Percentiles rank a stretch among this genome's conserved stretches.
phyloP scores from a whole-genome alignment of 768 basidiomycete genomes.

The Trichaptum fuscoviolaceum region DNA sequence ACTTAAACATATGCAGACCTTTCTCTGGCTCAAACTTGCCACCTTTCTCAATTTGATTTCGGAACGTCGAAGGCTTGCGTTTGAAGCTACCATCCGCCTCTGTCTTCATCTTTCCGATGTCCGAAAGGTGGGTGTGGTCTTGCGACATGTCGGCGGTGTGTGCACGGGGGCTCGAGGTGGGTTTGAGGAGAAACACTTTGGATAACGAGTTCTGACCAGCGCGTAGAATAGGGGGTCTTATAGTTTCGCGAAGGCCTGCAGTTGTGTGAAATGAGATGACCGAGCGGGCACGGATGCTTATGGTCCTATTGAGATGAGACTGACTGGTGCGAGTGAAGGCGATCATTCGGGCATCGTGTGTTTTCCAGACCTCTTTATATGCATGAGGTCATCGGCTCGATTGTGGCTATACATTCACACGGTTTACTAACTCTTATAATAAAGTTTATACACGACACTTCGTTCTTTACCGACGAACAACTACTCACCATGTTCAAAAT shows the following conservation, averaged over 20 bases:
- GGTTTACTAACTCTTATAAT: no score
- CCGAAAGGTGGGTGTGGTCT: constrained; percentile 20
- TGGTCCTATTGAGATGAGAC: neutral
- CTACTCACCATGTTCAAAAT: no score
- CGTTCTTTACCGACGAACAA: neutral
- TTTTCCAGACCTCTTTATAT: neutral
- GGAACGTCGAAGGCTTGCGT: constrained; percentile 46
- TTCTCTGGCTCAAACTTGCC: constrained; percentile 69
- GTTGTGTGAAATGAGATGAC: neutral
- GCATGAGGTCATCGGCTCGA: neutral
- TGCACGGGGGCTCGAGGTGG: neutral
- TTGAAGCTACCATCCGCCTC: constrained; percentile 64
- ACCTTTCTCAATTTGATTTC: constrained; percentile 50
- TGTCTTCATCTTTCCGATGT: constrained; percentile 51
- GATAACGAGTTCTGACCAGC: neutral
- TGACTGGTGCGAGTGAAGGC: neutral
- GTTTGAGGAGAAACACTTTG: neutral
- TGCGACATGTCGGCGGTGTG: neutral
- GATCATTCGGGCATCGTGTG: neutral
- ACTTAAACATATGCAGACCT: constrained; percentile 34
- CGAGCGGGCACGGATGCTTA: neutral
- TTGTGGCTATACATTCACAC: neutral
- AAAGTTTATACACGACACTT: neutral
- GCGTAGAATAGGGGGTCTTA: neutral
- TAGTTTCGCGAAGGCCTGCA: neutral